Evolutionary conservation across 2,329 filamentous ascomycete species (phyloP).

Genomic region (Diaporthe vaccinii): DNA sequence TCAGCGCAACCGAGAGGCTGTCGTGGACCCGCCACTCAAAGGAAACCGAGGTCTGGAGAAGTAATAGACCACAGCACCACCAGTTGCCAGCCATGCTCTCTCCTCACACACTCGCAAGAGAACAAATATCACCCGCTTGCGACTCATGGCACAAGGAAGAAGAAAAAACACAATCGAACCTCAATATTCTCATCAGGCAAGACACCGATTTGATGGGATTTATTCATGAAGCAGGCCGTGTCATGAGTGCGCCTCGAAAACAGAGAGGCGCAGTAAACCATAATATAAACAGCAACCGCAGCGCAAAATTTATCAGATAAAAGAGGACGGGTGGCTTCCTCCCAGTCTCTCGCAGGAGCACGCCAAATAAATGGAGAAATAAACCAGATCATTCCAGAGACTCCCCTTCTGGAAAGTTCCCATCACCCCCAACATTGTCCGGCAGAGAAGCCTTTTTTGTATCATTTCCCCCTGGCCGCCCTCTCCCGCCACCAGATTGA

Average conservation of each 20-base stretch:
- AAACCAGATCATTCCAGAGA: conserved; percentile 6
- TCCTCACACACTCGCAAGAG: background rate
- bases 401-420: background rate
- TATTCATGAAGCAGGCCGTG: conserved; percentile 31
- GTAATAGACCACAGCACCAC: background rate
- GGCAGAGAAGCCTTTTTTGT: conserved; percentile 3
- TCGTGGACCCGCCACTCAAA: background rate
- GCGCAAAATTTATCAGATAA: background rate
- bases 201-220: background rate
- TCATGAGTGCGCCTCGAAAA: conserved; percentile 5
- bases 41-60: background rate
- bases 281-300: conserved; percentile 1
- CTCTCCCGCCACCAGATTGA: background rate
- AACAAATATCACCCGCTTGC: background rate
- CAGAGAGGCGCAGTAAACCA: background rate
- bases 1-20: background rate
- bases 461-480: background rate
- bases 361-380: background rate
- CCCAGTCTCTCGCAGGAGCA: background rate
- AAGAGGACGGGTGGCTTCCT: background rate
- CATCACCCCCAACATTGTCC: background rate
- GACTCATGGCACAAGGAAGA: too few species aligned
- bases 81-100: background rate
- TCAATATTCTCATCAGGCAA: background rate
- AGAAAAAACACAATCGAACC: background rate